These are phyloP conservation scores for Rubia tinctorum DNA, from an alignment of 305 asterid species.

Conservation along the genomic window DNA sequence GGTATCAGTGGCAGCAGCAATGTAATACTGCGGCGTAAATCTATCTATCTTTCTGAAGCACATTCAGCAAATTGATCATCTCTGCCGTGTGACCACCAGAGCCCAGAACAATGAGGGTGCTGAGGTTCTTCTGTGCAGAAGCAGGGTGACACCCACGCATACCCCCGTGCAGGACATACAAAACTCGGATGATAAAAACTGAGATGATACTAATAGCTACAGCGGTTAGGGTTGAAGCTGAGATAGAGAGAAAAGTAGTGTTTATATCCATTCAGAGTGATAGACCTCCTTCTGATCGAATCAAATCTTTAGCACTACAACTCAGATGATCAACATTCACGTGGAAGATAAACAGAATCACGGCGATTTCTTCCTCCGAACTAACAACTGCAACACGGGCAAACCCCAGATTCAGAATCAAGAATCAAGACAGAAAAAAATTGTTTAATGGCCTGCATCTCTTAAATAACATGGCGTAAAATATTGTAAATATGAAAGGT, in stretches of 20 bases:
- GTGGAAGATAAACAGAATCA: background rate
- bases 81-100: slow-evolving; percentile 99
- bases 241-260: background rate
- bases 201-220: slow-evolving; percentile 38
- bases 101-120: slow-evolving; percentile 72
- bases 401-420: background rate
- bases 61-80: slow-evolving; percentile 72
- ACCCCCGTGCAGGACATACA: slow-evolving; percentile 46
- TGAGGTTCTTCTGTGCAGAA: slow-evolving; percentile 41
- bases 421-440: background rate
- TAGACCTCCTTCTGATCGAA: background rate
- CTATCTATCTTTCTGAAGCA: slow-evolving; percentile 59
- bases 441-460: background rate
- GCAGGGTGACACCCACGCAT: slow-evolving; percentile 29
- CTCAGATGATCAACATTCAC: background rate
- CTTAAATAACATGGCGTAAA: background rate
- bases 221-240: background rate
- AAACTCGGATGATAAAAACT: slow-evolving; percentile 40
- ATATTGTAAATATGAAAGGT: too few relatives aligned
- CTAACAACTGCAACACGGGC: background rate
- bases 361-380: background rate
- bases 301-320: background rate
- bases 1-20: slow-evolving; percentile 95
- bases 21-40: slow-evolving; percentile 67
- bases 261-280: background rate